phyloP scores from a whole-genome alignment of 805 yeast species.

The Teunomyces funiuensis region DNA sequence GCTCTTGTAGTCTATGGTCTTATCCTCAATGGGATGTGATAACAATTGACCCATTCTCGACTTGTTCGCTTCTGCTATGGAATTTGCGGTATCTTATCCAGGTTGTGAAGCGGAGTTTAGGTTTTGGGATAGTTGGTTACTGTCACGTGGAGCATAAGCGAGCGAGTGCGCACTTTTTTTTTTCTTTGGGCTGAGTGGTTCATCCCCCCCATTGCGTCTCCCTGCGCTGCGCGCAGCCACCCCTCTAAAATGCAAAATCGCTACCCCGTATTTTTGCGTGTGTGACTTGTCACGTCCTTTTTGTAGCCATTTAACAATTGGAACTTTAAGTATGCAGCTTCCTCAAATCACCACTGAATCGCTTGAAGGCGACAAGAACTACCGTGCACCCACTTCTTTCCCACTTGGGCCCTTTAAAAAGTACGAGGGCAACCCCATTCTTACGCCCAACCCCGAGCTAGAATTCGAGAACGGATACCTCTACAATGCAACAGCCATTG shows the following conservation, averaged over 20 bases:
- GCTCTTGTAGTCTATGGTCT: slow-evolving; percentile 50
- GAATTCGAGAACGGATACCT: slow-evolving; percentile 40
- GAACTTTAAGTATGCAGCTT: slow-evolving; percentile 7
- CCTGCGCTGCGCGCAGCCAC: not conserved
- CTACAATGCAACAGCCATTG: slow-evolving; percentile 45
- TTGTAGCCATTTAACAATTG: not conserved
- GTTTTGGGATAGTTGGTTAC: not conserved
- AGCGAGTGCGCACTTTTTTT: too few relatives aligned
- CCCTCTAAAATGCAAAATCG: not conserved
- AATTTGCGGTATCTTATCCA: too few relatives aligned
- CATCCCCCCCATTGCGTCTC: not conserved
- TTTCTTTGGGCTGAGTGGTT: not conserved
- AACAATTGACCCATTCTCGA: slow-evolving; percentile 65
- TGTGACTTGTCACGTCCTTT: not conserved
- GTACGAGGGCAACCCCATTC: slow-evolving; percentile 37
- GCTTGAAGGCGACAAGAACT: slow-evolving; percentile 29
- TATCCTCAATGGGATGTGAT: slow-evolving; percentile 74
- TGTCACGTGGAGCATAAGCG: too few relatives aligned
- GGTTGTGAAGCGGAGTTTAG: not conserved
- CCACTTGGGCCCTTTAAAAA: slow-evolving; percentile 43
- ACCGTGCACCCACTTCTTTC: slow-evolving; percentile 33
- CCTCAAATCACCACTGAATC: slow-evolving; percentile 29
- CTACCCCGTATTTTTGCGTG: slow-evolving; percentile 2
- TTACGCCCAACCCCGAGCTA: slow-evolving; percentile 35
- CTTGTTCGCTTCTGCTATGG: too few relatives aligned